Conservation (phyloP, 306 rosid species). For the Gynostemma pentaphyllum region DNA sequence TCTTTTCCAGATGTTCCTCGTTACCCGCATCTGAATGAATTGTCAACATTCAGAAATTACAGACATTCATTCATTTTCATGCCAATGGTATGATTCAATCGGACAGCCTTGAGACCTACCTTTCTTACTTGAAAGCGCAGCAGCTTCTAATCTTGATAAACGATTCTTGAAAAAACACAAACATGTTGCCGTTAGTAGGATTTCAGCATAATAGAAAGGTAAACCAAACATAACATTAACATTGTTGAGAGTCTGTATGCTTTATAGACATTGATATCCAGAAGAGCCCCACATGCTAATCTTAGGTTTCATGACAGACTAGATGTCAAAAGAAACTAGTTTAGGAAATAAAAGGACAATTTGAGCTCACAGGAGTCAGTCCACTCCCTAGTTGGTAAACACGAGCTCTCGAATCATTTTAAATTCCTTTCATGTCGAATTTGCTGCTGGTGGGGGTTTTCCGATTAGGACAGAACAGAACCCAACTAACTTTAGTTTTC, state of each 20-base stretch:
- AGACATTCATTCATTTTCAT: background rate
- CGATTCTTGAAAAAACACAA: conserved; percentile 40
- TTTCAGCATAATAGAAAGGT: conserved; percentile 1
- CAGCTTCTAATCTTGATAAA: conserved; percentile 66
- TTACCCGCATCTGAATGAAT: conserved; percentile 31
- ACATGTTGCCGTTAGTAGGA: conserved; percentile 14
- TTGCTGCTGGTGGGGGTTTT: no score
- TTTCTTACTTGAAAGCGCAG: conserved; percentile 31
- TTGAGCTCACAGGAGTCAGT: no score
- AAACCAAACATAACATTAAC: background rate
- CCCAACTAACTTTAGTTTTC: background rate
- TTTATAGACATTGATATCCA: no score
- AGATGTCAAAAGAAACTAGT: no score
- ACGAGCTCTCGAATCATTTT: no score
- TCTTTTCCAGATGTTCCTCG: conserved; percentile 28
- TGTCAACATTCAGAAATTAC: background rate
- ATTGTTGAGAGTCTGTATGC: no score
- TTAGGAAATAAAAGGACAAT: no score
- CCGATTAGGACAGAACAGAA: no score
- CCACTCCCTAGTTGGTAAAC: no score
- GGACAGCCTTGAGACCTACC: conserved; percentile 29
- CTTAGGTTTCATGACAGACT: no score
- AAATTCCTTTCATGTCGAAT: no score
- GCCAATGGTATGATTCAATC: background rate
- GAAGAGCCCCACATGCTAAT: no score